Conservation (phyloP, 2,329 filamentous ascomycete genomes). For the Eurotiales sp. region DNA sequence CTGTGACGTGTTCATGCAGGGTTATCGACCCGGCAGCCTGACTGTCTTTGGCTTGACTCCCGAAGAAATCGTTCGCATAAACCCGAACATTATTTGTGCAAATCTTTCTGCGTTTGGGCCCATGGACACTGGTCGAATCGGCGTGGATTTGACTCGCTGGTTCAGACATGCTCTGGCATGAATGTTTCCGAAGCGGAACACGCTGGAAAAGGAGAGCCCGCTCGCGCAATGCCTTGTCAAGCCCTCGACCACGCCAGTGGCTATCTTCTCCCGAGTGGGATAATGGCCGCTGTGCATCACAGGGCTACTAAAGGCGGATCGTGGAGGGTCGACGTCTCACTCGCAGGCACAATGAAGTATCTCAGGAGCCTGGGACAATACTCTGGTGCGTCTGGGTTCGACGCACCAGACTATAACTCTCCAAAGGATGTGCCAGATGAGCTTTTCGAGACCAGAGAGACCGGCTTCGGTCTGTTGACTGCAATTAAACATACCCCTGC, state of each 20-base stretch:
- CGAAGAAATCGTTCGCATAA: constrained; percentile 35
- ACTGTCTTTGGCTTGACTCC: constrained; percentile 41
- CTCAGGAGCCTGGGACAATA: constrained; percentile 53
- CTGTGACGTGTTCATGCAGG: constrained; percentile 45
- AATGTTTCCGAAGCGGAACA: constrained; percentile 54
- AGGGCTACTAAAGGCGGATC: constrained; percentile 44
- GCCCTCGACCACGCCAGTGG: constrained; percentile 56
- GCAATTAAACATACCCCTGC: constrained; percentile 48
- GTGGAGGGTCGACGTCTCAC: constrained; percentile 53
- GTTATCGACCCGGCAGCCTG: constrained; percentile 48
- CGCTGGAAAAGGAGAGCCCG: constrained; percentile 36
- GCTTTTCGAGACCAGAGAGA: constrained; percentile 45
- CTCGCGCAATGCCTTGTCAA: constrained; percentile 50
- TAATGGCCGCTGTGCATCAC: constrained; percentile 51
- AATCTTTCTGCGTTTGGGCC: constrained; percentile 54
- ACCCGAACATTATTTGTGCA: constrained; percentile 48
- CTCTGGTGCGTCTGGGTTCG: constrained; percentile 43
- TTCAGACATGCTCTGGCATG: constrained; percentile 55
- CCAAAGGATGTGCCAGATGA: constrained; percentile 28
- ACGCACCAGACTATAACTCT: constrained; percentile 28
- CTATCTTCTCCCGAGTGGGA: constrained; percentile 53
- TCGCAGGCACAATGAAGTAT: constrained; percentile 56
- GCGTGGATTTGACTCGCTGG: constrained; percentile 55
- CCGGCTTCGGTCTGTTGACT: constrained; percentile 46
- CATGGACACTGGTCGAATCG: constrained; percentile 45